These are phyloP conservation scores for Colletotrichum chlorophyti DNA, from an alignment of 2,329 filamentous ascomycete genomes.

Conservation along the genomic window DNA sequence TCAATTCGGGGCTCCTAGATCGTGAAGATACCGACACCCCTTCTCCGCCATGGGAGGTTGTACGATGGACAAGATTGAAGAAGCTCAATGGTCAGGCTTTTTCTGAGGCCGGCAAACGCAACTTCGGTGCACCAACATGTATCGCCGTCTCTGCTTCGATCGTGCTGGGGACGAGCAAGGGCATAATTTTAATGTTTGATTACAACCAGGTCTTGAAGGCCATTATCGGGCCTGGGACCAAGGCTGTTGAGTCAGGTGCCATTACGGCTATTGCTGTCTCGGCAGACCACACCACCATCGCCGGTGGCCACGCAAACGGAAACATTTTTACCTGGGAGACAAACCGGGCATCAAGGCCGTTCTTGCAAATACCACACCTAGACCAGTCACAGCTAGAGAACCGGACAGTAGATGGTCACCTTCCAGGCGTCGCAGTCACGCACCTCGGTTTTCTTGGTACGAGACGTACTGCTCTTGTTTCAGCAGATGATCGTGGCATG, in stretches of 20 bases:
- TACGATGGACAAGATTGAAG: slow-evolving; percentile 92
- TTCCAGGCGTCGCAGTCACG: slow-evolving; percentile 77
- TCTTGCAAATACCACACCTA: slow-evolving; percentile 84
- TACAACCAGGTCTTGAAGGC: slow-evolving; percentile 95
- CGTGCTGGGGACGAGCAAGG: slow-evolving; percentile 91
- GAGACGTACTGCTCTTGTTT: slow-evolving; percentile 91
- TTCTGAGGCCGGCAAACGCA: slow-evolving; percentile 89
- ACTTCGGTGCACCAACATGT: slow-evolving; percentile 91
- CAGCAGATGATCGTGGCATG: slow-evolving; percentile 94
- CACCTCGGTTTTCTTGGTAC: slow-evolving; percentile 96
- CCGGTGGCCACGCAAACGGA: slow-evolving; percentile 86
- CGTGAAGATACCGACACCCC: slow-evolving; percentile 71
- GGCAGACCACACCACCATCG: slow-evolving; percentile 91
- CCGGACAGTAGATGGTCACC: slow-evolving; percentile 80
- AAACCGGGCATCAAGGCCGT: slow-evolving; percentile 79
- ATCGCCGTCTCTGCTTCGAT: slow-evolving; percentile 88
- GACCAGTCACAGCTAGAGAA: slow-evolving; percentile 69
- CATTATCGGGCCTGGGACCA: slow-evolving; percentile 92
- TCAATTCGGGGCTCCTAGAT: slow-evolving; percentile 73
- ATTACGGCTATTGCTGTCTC: slow-evolving; percentile 90
- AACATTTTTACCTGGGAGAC: slow-evolving; percentile 98
- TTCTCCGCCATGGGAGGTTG: slow-evolving; percentile 92
- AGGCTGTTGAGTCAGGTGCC: slow-evolving; percentile 89
- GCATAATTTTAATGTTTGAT: slow-evolving; percentile 94
- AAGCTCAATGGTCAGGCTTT: slow-evolving; percentile 91